Conservation (phyloP, 495 filamentous ascomycete genomes). For the Lasiosphaeriaceae sp. region DNA sequence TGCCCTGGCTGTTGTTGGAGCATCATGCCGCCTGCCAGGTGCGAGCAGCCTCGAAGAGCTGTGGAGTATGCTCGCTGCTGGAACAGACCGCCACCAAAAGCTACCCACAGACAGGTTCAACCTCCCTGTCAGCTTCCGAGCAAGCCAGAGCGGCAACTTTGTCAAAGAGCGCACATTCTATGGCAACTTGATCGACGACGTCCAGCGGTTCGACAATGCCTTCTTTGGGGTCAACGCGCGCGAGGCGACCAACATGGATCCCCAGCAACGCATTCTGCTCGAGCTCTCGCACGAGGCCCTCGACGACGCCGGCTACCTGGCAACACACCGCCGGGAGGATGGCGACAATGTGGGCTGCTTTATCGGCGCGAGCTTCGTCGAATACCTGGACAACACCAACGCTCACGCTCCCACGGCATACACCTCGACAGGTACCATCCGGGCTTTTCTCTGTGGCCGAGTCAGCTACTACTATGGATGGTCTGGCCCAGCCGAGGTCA, state of each 20-base stretch:
- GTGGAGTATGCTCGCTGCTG: slow-evolving; percentile 29
- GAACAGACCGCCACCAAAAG: not conserved
- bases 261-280: slow-evolving; percentile 48
- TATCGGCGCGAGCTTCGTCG: slow-evolving; percentile 75
- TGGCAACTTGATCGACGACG: slow-evolving; percentile 29
- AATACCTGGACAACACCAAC: slow-evolving; percentile 74
- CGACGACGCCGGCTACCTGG: slow-evolving; percentile 54
- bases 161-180: slow-evolving; percentile 21
- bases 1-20: slow-evolving; percentile 45
- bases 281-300: slow-evolving; percentile 48
- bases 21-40: slow-evolving; percentile 54
- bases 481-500: slow-evolving; percentile 33
- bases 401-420: slow-evolving; percentile 78
- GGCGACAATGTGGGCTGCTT: slow-evolving; percentile 60
- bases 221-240: slow-evolving; percentile 49
- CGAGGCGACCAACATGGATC: slow-evolving; percentile 49
- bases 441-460: slow-evolving; percentile 59
- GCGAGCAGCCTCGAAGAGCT: slow-evolving; percentile 38
- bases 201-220: slow-evolving; percentile 41
- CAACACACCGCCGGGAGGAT: not conserved
- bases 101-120: slow-evolving; percentile 57
- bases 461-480: slow-evolving; percentile 43
- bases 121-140: slow-evolving; percentile 56
- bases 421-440: slow-evolving; percentile 70
- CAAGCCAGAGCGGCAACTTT: slow-evolving; percentile 62